phyloP scores from a whole-genome alignment of 192 early-diverging fungal species.

The Paraglomus occultum region DNA sequence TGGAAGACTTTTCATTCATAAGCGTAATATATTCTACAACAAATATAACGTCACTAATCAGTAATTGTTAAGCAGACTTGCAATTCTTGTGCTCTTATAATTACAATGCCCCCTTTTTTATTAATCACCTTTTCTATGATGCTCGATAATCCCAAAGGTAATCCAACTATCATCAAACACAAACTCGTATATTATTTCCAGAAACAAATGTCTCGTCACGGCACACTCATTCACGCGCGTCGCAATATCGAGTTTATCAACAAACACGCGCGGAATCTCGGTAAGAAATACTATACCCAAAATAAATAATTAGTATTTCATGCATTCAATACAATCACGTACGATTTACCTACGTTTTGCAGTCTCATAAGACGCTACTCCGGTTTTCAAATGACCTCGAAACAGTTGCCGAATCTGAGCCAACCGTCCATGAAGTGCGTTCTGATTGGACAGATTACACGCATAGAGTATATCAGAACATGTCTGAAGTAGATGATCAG shows the following conservation, averaged over 20 bases:
- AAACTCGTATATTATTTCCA: conserved; percentile 25
- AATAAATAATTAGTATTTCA: neutral
- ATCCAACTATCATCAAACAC: conserved; percentile 7
- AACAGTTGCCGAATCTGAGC: conserved; percentile 72
- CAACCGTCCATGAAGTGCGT: conserved; percentile 73
- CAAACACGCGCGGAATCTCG: neutral
- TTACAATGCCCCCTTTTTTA: too few species aligned
- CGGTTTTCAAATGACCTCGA: conserved; percentile 56
- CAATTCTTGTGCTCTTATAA: too few species aligned
- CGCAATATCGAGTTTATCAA: neutral
- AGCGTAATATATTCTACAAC: neutral
- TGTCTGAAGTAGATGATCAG: conserved; percentile 54
- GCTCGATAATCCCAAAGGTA: too few species aligned
- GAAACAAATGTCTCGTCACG: conserved; percentile 15
- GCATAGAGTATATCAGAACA: conserved; percentile 49
- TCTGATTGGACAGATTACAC: conserved; percentile 50
- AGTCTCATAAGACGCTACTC: conserved; percentile 39
- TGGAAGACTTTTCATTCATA: conserved; percentile 11
- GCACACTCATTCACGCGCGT: neutral
- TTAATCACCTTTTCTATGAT: too few species aligned
- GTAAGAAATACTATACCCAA: conserved; percentile 1
- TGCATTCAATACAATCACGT: neutral
- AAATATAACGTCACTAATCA: neutral
- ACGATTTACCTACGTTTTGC: conserved; percentile 21
- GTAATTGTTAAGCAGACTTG: too few species aligned